Percentiles rank a stretch among this genome's conserved stretches.
phyloP scores from a whole-genome alignment of 257 asterid genomes.

The Gentiana dahurica region DNA sequence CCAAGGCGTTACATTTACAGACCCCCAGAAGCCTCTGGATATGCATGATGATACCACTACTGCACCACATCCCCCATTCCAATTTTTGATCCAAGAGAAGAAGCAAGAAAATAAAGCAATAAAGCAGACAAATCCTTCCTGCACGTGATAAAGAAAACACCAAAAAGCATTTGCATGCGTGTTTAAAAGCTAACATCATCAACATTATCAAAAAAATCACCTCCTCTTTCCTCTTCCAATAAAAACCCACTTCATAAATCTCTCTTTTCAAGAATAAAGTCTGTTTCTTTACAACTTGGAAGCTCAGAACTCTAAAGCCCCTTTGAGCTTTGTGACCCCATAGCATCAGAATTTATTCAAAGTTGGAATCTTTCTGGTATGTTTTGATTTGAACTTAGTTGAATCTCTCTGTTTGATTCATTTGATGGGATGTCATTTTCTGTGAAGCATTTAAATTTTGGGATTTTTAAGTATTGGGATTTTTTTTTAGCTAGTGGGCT shows the following conservation, averaged over 20 bases:
- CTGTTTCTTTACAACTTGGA: slow-evolving; percentile 24
- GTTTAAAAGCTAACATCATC: slow-evolving; percentile 59
- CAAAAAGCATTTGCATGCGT: slow-evolving; percentile 84
- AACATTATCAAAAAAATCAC: slow-evolving; percentile 23
- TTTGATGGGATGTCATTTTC: slow-evolving; percentile 44
- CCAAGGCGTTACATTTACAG: background rate
- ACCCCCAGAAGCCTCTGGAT: background rate
- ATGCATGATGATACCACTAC: slow-evolving; percentile 14
- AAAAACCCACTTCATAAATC: slow-evolving; percentile 8
- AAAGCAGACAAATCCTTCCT: slow-evolving; percentile 18
- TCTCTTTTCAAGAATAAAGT: slow-evolving; percentile 23
- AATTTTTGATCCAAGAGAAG: slow-evolving; percentile 4
- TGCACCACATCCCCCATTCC: background rate
- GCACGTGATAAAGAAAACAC: slow-evolving; percentile 70
- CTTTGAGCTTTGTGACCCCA: background rate
- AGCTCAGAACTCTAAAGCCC: slow-evolving; percentile 12
- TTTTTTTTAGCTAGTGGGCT: slow-evolving; percentile 29
- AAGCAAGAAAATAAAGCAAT: slow-evolving; percentile 21
- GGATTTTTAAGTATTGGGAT: slow-evolving; percentile 39
- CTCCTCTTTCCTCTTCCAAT: slow-evolving; percentile 2
- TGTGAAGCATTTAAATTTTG: slow-evolving; percentile 34
- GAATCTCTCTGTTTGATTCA: slow-evolving; percentile 10
- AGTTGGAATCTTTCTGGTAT: slow-evolving; percentile 1
- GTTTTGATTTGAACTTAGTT: background rate
- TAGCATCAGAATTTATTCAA: slow-evolving; percentile 6